Evolutionary conservation across 768 basidiomycete genomes (phyloP).

Genomic region (Daedalea quercina): DNA sequence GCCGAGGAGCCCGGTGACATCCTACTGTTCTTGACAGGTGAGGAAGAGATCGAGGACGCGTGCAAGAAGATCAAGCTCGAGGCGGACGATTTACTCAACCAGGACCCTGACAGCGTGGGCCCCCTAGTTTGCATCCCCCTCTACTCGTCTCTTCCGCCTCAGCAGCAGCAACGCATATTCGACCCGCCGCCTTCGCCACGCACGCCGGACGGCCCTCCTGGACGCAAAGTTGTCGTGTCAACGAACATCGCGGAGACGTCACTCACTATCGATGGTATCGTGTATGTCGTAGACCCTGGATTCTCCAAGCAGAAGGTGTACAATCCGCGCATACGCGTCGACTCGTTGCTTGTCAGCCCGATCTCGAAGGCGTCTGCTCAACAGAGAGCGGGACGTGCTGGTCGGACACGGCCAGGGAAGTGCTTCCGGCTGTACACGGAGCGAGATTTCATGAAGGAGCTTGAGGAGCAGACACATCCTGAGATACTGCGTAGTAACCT

Average conservation of each 20-base stretch:
- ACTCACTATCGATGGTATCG: slow-evolving; percentile 96
- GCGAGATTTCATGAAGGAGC: slow-evolving; percentile 91
- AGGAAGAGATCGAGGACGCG: slow-evolving; percentile 96
- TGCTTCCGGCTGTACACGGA: slow-evolving; percentile 97
- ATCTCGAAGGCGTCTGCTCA: slow-evolving; percentile 97
- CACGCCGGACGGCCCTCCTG: slow-evolving; percentile 63
- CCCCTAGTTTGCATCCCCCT: slow-evolving; percentile 87
- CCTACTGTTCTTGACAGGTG: slow-evolving; percentile 92
- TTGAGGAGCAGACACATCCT: slow-evolving; percentile 96
- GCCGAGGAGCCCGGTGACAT: slow-evolving; percentile 93
- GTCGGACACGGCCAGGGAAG: slow-evolving; percentile 93
- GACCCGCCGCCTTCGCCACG: slow-evolving; percentile 72
- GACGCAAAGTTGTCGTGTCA: slow-evolving; percentile 90
- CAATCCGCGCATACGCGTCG: slow-evolving; percentile 94
- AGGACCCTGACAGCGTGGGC: slow-evolving; percentile 71
- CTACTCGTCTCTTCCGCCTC: slow-evolving; percentile 91
- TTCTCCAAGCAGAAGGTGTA: slow-evolving; percentile 99
- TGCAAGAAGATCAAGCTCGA: slow-evolving; percentile 91
- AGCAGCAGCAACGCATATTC: slow-evolving; percentile 95
- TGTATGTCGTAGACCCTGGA: slow-evolving; percentile 98
- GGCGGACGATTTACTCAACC: slow-evolving; percentile 74
- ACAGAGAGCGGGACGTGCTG: slow-evolving; percentile 94
- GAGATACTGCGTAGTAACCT: slow-evolving; percentile 93
- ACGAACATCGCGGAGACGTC: slow-evolving; percentile 99
- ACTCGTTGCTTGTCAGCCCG: slow-evolving; percentile 86